These are phyloP conservation scores for Plasmodium inui DNA, from an alignment of 169 alveolate genomes.

Conservation along the genomic window DNA sequence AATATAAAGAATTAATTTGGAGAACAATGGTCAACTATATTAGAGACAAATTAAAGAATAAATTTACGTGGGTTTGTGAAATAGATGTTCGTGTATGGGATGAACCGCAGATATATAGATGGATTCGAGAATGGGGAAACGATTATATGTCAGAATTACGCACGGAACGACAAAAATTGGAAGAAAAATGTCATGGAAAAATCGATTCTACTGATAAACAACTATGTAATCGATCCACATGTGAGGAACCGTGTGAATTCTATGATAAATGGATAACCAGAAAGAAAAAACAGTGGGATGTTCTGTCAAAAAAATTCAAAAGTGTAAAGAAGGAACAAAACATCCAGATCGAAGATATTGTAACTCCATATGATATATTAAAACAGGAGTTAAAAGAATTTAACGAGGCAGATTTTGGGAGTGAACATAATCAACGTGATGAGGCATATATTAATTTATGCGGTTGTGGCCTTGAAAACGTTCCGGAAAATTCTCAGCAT, in stretches of 20 bases:
- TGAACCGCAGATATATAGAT: not conserved
- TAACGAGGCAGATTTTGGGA: not conserved
- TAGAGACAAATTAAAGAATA: not conserved
- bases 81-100: not conserved
- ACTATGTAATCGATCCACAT: not conserved
- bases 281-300: not conserved
- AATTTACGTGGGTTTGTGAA: not conserved
- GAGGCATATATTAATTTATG: not conserved
- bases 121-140: slow-evolving; percentile 7
- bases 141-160: not conserved
- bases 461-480: not conserved
- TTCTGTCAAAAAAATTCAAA: not conserved
- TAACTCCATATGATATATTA: not conserved
- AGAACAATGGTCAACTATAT: not conserved
- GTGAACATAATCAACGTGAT: not conserved
- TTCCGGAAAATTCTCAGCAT: not conserved
- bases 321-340: not conserved
- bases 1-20: not conserved
- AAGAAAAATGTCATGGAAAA: not conserved
- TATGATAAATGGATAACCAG: not conserved
- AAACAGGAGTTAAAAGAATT: not conserved
- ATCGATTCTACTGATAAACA: not conserved
- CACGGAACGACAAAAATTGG: not conserved
- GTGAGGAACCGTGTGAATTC: not conserved
- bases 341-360: not conserved